phyloP scores from a whole-genome alignment of 352 stramenopile species.

The Pythium brassicae region DNA sequence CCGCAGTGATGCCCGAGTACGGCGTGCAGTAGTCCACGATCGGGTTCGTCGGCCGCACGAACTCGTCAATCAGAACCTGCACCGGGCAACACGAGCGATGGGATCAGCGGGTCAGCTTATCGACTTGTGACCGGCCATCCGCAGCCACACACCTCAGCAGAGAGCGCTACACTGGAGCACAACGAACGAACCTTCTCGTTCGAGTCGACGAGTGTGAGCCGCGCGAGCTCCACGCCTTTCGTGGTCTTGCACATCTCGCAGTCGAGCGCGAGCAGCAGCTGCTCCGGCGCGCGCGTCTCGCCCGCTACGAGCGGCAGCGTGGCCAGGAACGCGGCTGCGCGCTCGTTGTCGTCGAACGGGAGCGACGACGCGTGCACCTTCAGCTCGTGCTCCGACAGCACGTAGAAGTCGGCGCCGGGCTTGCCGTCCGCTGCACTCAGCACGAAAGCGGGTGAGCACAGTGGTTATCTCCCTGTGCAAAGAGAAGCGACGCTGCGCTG shows the following conservation, averaged over 20 bases:
- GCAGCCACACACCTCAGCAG: no score
- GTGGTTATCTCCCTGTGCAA: no score
- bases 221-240: conserved; percentile 78
- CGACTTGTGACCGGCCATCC: no score
- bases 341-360: conserved; percentile 39
- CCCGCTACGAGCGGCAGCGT: conserved; percentile 33
- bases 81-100: neutral
- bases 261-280: conserved; percentile 72
- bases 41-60: conserved; percentile 66
- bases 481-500: no score
- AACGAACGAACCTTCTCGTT: conserved; percentile 32
- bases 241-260: conserved; percentile 88
- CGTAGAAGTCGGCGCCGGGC: conserved; percentile 71
- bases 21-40: conserved; percentile 88
- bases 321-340: conserved; percentile 33
- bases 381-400: conserved; percentile 59
- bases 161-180: no score
- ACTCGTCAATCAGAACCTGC: conserved; percentile 72
- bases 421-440: conserved; percentile 27
- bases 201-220: conserved; percentile 68
- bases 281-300: conserved; percentile 25
- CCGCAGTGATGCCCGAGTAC: conserved; percentile 78
- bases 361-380: conserved; percentile 45
- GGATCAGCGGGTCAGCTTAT: no score
- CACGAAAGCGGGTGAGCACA: no score